phyloP scores from a whole-genome alignment of 371 early-diverging fungal species.

The Mucor sp. region DNA sequence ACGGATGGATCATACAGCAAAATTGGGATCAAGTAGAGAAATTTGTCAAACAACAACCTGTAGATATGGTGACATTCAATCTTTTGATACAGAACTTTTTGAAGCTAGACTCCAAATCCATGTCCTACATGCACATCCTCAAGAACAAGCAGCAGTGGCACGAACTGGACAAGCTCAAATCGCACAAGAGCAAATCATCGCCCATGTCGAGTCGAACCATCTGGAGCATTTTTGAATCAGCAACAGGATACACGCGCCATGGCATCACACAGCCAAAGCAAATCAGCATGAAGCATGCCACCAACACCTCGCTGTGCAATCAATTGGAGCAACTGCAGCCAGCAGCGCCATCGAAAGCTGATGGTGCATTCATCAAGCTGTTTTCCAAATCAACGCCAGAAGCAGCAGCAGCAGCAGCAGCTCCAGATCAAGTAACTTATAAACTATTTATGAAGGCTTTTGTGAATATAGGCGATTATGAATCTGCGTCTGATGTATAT shows the following conservation, averaged over 20 bases:
- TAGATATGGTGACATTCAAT: slow-evolving; percentile 42
- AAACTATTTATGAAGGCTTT: slow-evolving; percentile 46
- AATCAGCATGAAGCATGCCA: not conserved
- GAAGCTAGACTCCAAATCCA: slow-evolving; percentile 24
- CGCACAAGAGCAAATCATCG: not conserved
- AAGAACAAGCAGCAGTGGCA: slow-evolving; percentile 22
- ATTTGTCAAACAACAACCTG: slow-evolving; percentile 22
- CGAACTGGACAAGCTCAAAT: not conserved
- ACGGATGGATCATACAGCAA: slow-evolving; percentile 33
- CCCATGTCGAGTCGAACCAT: slow-evolving; percentile 22
- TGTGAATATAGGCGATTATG: slow-evolving; percentile 23
- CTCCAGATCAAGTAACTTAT: slow-evolving; percentile 32
- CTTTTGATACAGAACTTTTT: slow-evolving; percentile 40
- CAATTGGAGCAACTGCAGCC: not conserved
- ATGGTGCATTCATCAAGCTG: slow-evolving; percentile 12
- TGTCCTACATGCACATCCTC: slow-evolving; percentile 7
- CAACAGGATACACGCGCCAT: slow-evolving; percentile 21
- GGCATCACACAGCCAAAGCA: not conserved
- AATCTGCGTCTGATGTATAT: slow-evolving; percentile 25
- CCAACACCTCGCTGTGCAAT: not conserved
- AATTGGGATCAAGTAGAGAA: slow-evolving; percentile 34
- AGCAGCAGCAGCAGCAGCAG: not conserved
- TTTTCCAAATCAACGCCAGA: slow-evolving; percentile 14
- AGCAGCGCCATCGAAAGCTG: not conserved
- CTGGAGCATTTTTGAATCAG: slow-evolving; percentile 41